Percentiles rank a stretch among this genome's conserved stretches.
phyloP scores from a whole-genome alignment of 352 stramenopile species.

The Phytophthora constricta region DNA sequence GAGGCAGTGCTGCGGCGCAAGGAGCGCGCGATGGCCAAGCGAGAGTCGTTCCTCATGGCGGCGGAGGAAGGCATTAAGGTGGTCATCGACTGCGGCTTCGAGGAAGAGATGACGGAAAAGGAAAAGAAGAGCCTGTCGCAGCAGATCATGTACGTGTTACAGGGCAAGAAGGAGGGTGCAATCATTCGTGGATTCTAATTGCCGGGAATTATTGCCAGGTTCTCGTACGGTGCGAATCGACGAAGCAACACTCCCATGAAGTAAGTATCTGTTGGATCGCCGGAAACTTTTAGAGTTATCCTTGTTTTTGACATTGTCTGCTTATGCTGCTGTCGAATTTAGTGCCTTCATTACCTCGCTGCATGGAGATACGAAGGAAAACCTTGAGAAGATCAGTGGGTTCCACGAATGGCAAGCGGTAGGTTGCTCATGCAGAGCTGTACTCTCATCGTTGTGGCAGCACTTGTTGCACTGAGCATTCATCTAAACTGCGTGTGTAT shows the following conservation, averaged over 20 bases:
- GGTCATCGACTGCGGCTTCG: constrained; percentile 95
- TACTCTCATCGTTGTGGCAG: not conserved
- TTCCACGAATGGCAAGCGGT: constrained; percentile 87
- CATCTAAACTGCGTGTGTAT: constrained; percentile 33
- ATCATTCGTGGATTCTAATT: not conserved
- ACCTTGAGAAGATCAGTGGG: constrained; percentile 91
- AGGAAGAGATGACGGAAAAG: constrained; percentile 92
- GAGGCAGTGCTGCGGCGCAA: constrained; percentile 68
- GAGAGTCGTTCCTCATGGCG: constrained; percentile 78
- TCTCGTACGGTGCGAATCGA: constrained; percentile 84
- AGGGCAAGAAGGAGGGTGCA: constrained; percentile 4
- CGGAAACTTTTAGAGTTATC: too few species aligned
- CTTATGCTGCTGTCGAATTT: constrained; percentile 3
- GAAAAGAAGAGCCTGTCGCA: constrained; percentile 94
- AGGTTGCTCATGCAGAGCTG: constrained; percentile 1
- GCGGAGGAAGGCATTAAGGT: constrained; percentile 84
- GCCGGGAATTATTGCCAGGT: constrained; percentile 47
- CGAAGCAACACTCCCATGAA: constrained; percentile 59
- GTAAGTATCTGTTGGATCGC: too few species aligned
- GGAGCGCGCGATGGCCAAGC: constrained; percentile 72
- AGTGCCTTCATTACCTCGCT: constrained; percentile 77
- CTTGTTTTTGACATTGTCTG: not conserved
- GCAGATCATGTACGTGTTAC: constrained; percentile 91
- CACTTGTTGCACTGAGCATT: not conserved
- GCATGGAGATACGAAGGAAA: constrained; percentile 71